These are phyloP conservation scores for Excoecaria agallocha DNA, from an alignment of 345 rosid species.

Conservation along the genomic window DNA sequence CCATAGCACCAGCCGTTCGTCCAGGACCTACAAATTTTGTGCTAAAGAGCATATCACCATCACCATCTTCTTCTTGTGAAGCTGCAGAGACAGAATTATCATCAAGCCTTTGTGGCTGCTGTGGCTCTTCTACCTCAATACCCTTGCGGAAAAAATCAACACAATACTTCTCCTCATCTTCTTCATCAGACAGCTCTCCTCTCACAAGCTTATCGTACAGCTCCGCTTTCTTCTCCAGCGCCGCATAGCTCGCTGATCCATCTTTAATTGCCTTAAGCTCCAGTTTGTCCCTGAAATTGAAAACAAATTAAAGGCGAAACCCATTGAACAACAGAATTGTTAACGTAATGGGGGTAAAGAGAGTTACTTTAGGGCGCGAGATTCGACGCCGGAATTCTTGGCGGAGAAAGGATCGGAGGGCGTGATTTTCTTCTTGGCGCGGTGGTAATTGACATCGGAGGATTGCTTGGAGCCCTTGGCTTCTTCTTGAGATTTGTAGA, in stretches of 20 bases:
- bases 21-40: conserved; percentile 60
- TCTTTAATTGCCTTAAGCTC: conserved; percentile 82
- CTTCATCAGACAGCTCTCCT: conserved; percentile 90
- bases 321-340: neutral
- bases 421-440: conserved; percentile 63
- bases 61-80: conserved; percentile 36
- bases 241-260: conserved; percentile 78
- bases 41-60: conserved; percentile 36
- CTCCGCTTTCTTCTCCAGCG: conserved; percentile 84
- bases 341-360: neutral
- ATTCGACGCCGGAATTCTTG: conserved; percentile 77
- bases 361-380: conserved; percentile 65
- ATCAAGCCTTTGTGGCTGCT: conserved; percentile 19
- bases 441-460: conserved; percentile 52
- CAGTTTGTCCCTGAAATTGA: conserved; percentile 65
- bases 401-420: conserved; percentile 50
- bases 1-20: conserved; percentile 49
- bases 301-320: neutral
- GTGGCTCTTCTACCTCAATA: conserved; percentile 41
- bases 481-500: conserved; percentile 83
- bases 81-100: conserved; percentile 31
- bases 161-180: conserved; percentile 81
- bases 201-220: conserved; percentile 74
- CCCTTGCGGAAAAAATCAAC: conserved; percentile 84
- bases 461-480: conserved; percentile 62